A percentile compares a stretch with the other conserved stretches of the same genome.
These are phyloP conservation scores for Fusarium humuli DNA, from an alignment of 2,329 filamentous ascomycete species.

Conservation along the genomic window DNA sequence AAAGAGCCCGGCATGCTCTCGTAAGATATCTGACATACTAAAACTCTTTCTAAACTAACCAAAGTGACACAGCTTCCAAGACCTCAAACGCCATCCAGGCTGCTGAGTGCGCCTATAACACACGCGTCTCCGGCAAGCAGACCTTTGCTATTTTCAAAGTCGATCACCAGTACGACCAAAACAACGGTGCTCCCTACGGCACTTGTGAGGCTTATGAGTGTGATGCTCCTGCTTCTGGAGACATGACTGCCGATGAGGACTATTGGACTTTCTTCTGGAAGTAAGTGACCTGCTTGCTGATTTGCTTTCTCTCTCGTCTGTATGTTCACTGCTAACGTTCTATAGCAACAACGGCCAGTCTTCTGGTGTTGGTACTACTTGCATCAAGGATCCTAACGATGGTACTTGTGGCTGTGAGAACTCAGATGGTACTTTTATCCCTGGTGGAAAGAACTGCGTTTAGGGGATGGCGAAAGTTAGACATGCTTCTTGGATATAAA, in stretches of 20 bases:
- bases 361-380: constrained; percentile 41
- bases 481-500: neutral
- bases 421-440: constrained; percentile 39
- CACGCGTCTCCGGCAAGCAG: constrained; percentile 42
- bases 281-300: constrained; percentile 16
- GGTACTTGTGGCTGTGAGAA: constrained; percentile 44
- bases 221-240: constrained; percentile 25
- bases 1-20: constrained; percentile 33
- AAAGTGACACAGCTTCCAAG: constrained; percentile 34
- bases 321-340: neutral
- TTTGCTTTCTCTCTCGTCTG: fast-evolving
- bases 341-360: constrained; percentile 35
- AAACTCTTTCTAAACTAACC: neutral
- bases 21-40: constrained; percentile 1
- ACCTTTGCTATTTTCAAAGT: constrained; percentile 44
- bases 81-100: constrained; percentile 43
- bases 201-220: constrained; percentile 41
- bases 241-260: constrained; percentile 31
- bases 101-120: constrained; percentile 45
- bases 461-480: neutral
- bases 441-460: constrained; percentile 34
- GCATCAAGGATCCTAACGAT: constrained; percentile 42
- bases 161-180: constrained; percentile 43
- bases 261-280: constrained; percentile 47
- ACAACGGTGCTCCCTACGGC: constrained; percentile 43